Conservation (phyloP, 2,329 filamentous ascomycete genomes). For the Ophiostoma angusticollis region DNA sequence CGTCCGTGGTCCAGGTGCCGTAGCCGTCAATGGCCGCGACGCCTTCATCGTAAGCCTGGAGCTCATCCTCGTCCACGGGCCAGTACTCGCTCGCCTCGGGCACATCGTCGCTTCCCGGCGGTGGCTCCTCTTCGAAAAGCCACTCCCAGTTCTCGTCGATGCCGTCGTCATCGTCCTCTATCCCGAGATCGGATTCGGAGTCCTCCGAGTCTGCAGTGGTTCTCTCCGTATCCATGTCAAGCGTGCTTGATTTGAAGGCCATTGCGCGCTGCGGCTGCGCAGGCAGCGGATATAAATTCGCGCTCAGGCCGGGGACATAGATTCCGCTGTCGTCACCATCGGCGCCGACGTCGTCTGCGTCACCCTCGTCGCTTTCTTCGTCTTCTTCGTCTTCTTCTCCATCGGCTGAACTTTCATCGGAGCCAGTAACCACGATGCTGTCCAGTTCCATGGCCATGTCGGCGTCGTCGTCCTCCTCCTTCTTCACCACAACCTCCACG, state of each 20-base stretch:
- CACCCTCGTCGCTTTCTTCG: neutral
- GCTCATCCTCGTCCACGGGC: slow-evolving; percentile 13
- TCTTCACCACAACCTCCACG: slow-evolving; percentile 1
- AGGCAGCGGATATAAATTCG: neutral
- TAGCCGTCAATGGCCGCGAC: slow-evolving; percentile 11
- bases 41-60: slow-evolving; percentile 12
- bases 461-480: neutral
- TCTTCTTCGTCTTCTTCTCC: neutral
- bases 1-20: slow-evolving; percentile 20
- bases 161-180: slow-evolving; percentile 14
- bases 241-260: neutral
- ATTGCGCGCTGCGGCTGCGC: neutral
- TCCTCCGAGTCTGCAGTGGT: slow-evolving; percentile 1
- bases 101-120: neutral
- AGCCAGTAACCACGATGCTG: slow-evolving; percentile 5
- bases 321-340: slow-evolving; percentile 6
- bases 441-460: neutral
- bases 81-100: slow-evolving; percentile 10
- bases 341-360: neutral
- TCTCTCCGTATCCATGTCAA: neutral
- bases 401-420: neutral
- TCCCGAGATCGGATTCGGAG: neutral
- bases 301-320: neutral
- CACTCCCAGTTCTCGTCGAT: slow-evolving; percentile 10
- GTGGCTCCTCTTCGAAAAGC: slow-evolving; percentile 7